phyloP scores from a whole-genome alignment of 139 green algal species.

The Volvox africanus region DNA sequence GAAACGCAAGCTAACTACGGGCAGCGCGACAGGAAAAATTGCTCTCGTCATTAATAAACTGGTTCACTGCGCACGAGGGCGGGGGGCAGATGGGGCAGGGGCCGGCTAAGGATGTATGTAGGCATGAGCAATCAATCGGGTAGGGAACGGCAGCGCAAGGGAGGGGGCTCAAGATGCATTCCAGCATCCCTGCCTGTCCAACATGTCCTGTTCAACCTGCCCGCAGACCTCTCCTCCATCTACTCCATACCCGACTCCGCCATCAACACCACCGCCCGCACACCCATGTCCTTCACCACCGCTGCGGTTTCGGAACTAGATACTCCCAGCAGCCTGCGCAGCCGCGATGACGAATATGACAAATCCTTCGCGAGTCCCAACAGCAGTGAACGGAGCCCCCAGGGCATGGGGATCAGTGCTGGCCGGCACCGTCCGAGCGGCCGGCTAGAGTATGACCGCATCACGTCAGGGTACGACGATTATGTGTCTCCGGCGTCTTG shows the following conservation, averaged over 20 bases:
- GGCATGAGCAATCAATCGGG: no score
- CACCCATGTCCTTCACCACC: conserved; percentile 36
- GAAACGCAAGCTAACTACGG: no score
- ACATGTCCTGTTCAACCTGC: no score
- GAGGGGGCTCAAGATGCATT: no score
- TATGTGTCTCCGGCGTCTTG: conserved; percentile 7
- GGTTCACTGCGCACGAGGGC: no score
- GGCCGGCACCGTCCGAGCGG: not conserved
- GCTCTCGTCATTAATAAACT: no score
- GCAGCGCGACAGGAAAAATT: no score
- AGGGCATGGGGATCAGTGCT: not conserved
- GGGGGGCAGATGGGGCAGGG: no score
- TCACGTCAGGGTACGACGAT: conserved; percentile 28
- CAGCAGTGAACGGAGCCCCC: not conserved
- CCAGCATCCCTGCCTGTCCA: no score
- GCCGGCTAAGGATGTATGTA: no score
- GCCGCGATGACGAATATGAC: conserved; percentile 15
- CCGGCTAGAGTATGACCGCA: not conserved
- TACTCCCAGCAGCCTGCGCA: conserved; percentile 15
- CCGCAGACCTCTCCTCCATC: conserved; percentile 43
- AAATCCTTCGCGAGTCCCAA: not conserved
- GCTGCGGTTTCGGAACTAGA: conserved; percentile 39
- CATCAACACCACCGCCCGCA: not conserved
- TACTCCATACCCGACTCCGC: conserved; percentile 41
- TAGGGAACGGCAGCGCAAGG: no score